Evolutionary conservation across 495 filamentous ascomycete species (phyloP), one percentile per base, ranked within the genome.

Genomic region (Parathielavia appendiculata): DNA sequence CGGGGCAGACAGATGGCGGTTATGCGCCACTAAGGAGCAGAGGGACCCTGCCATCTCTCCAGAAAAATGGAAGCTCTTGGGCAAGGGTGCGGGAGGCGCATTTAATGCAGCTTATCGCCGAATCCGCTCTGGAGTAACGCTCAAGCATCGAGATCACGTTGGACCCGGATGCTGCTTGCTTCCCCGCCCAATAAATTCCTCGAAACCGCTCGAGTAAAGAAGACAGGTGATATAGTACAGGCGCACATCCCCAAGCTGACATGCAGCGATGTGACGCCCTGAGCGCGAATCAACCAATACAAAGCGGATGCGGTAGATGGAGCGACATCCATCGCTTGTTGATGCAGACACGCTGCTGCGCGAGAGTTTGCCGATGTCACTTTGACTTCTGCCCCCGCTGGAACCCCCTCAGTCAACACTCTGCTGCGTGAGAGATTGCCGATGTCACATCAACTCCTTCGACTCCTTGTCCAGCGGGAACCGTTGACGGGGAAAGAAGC

Each of bases 211-310:
- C 45, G 26, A n/a, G 6, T 22, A n/a, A 11, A 30, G 16, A 26
- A 1, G 19, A 22, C 50, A 26, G 36, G 10, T 52, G 36, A 36
- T 23, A 36, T 52, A 3, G 14, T 22, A 53, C 30, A 19, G 13
- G 48, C 48, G 12, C 30, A 17, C 32, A 16, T 39, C 22, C 38
- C 11, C 26, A 54, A 54, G 51, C 51, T 54, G 13, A 54, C 51
- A 17, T 54, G 51, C 51, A 54, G 14, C 39, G 30, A 3, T 13
- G 14, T 39, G 19, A 54, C 38, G 16, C 51, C 14, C 3, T 13
- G 51, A 52, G 51, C 51, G 51, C 51, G 43, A 43, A 54, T 26
- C 38, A 44, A 13, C 51, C 51, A 54, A 54, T 54, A 9, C 51
- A 14, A 20, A 16, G 45, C 14, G 9, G 22, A 20, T 32, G 45